These are phyloP conservation scores for Tricholoma furcatifolium DNA, from an alignment of 768 basidiomycete species.

Conservation along the genomic window DNA sequence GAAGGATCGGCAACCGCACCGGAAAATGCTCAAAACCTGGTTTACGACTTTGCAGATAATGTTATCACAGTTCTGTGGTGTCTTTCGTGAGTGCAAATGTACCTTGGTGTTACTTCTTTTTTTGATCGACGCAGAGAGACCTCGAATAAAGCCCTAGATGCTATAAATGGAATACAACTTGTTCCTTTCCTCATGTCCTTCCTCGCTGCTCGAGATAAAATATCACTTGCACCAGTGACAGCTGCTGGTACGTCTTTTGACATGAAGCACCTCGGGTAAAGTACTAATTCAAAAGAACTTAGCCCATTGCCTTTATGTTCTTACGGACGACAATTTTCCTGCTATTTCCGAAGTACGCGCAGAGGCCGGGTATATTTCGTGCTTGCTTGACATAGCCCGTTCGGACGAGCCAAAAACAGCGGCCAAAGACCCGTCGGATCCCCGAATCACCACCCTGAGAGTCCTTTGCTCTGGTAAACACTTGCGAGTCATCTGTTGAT, in stretches of 20 bases:
- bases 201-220: conserved; percentile 62
- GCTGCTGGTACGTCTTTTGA: conserved; percentile 64
- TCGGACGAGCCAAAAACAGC: conserved; percentile 34
- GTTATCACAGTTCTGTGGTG: conserved; percentile 94
- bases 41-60: conserved; percentile 89
- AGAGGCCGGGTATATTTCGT: conserved; percentile 59
- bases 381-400: conserved; percentile 62
- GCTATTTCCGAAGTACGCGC: conserved; percentile 64
- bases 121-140: conserved; percentile 65
- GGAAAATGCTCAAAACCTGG: conserved; percentile 69
- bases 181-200: conserved; percentile 91
- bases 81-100: conserved; percentile 68
- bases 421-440: conserved; percentile 43
- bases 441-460: conserved; percentile 49
- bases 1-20: conserved; percentile 59
- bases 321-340: conserved; percentile 88
- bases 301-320: conserved; percentile 92
- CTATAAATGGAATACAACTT: conserved; percentile 78
- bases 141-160: conserved; percentile 86
- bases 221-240: conserved; percentile 70
- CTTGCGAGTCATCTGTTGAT: neutral
- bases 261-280: neutral
- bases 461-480: conserved; percentile 71
- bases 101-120: neutral
- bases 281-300: neutral